Evolutionary conservation across 176 grass and related monocot genomes (phyloP).

Genomic region (Bromus sterilis): DNA sequence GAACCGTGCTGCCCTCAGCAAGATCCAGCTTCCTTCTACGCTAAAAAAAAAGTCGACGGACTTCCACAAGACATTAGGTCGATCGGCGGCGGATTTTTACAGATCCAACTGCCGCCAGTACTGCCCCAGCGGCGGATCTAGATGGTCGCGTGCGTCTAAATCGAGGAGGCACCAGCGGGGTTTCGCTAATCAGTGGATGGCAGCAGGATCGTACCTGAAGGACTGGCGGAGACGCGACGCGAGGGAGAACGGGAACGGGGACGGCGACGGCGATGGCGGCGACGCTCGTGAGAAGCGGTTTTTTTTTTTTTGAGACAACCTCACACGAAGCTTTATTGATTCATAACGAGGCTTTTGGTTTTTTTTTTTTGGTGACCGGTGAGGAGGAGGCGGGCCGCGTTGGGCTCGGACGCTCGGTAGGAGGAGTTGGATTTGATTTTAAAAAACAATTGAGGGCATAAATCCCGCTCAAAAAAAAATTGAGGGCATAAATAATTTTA

Average conservation of each 20-base stretch:
- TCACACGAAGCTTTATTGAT: too few relatives aligned
- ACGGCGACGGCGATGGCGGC: neutral
- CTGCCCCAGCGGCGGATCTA: neutral
- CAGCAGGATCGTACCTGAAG: neutral
- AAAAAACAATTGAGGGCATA: too few relatives aligned
- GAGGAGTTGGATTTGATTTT: too few relatives aligned
- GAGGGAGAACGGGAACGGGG: neutral
- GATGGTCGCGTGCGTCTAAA: neutral
- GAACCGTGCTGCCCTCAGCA: neutral
- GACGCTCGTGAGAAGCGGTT: neutral
- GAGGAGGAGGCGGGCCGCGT: too few relatives aligned
- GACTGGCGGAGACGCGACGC: neutral
- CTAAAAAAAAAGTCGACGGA: too few relatives aligned
- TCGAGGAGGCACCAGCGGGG: neutral
- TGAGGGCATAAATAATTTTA: neutral
- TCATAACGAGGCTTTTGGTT: too few relatives aligned
- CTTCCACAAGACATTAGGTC: neutral
- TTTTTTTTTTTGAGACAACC: too few relatives aligned
- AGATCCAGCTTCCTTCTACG: neutral
- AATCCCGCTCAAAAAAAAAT: too few relatives aligned
- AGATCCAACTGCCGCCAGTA: neutral
- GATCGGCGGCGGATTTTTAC: neutral
- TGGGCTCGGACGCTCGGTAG: too few relatives aligned
- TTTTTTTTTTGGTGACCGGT: too few relatives aligned
- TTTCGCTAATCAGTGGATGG: neutral